Conservation (phyloP, 306 rosid genomes). For the Acacia confusa region DNA sequence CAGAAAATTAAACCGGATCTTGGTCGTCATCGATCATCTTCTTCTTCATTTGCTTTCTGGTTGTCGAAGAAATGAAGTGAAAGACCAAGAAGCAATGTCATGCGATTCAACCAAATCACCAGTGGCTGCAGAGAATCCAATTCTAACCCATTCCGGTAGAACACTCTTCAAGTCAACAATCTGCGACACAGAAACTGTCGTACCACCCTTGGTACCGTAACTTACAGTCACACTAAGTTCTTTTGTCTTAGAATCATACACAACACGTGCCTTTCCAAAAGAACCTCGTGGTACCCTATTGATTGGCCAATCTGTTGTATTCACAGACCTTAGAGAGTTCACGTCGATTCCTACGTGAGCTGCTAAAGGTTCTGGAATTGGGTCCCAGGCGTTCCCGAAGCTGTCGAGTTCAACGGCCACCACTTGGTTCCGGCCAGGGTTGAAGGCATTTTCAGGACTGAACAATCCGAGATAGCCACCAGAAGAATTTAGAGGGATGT, state of each 20-base stretch:
- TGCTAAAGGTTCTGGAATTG: background rate
- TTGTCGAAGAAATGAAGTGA: background rate
- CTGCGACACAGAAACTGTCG: background rate
- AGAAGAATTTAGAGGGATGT: no score
- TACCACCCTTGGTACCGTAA: background rate
- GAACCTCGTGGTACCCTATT: background rate
- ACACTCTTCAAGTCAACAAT: constrained; percentile 4
- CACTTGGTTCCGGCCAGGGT: no score
- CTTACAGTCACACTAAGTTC: background rate
- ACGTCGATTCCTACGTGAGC: constrained; percentile 55
- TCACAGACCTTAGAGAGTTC: constrained; percentile 13
- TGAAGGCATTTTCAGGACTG: no score
- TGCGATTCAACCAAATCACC: background rate
- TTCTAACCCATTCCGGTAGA: constrained; percentile 33
- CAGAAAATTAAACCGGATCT: background rate
- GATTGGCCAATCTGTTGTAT: background rate
- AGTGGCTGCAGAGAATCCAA: constrained; percentile 32
- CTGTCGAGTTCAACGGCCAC: no score
- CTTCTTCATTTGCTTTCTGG: background rate
- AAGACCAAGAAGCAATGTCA: constrained; percentile 2
- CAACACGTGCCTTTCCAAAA: background rate
- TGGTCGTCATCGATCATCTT: background rate
- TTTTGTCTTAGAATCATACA: constrained; percentile 4
- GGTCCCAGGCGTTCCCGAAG: background rate
- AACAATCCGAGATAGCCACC: no score